Evolutionary conservation across 129 eudicot species (phyloP).

Genomic region (Pulicaria dysenterica): DNA sequence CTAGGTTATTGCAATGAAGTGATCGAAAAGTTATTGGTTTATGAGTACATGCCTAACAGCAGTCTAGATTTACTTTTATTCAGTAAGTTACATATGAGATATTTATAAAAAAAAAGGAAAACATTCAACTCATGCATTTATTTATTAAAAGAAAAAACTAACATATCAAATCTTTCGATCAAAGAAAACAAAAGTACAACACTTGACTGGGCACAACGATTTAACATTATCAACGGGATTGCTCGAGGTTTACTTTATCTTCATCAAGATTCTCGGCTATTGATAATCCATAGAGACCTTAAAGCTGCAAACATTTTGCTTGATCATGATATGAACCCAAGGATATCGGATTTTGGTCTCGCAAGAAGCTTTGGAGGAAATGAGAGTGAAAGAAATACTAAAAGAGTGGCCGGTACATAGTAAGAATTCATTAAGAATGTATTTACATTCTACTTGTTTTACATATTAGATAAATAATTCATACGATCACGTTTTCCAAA

Average conservation of each 20-base stretch:
- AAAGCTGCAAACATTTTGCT: conserved; percentile 17
- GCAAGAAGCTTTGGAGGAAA: conserved; percentile 50
- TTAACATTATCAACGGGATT: conserved; percentile 18
- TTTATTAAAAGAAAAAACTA: neutral
- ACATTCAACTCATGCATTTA: neutral
- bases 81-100: conserved; percentile 19
- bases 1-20: conserved; percentile 40
- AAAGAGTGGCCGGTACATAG: conserved; percentile 32
- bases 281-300: neutral
- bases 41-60: conserved; percentile 51
- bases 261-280: conserved; percentile 22
- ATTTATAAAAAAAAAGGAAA: neutral
- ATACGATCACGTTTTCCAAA: neutral
- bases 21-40: conserved; percentile 37
- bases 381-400: conserved; percentile 13
- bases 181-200: conserved; percentile 3
- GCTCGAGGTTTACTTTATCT: conserved; percentile 25
- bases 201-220: conserved; percentile 12
- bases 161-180: neutral
- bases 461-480: too few species aligned
- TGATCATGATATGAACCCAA: conserved; percentile 24
- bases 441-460: neutral
- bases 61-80: conserved; percentile 39
- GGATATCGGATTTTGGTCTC: conserved; percentile 24
- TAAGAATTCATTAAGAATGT: conserved; percentile 1